Evolutionary conservation across 1,139 yeast genomes (phyloP).

Genomic region (Arxiozyma slooffiae): DNA sequence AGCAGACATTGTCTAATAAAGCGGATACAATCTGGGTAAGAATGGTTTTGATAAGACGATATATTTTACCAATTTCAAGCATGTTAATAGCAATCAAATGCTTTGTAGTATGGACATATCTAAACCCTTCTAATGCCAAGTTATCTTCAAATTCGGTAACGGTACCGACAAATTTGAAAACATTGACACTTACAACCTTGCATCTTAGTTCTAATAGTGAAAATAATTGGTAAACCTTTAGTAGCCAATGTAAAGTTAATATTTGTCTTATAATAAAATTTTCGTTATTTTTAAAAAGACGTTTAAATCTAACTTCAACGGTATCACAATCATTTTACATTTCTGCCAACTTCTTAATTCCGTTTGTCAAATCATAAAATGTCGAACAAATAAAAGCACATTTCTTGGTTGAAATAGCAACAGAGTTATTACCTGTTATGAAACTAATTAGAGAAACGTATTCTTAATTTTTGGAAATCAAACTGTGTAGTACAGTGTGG

Average conservation of each 20-base stretch:
- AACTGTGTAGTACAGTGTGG: conserved; percentile 52
- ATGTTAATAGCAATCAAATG: conserved; percentile 81
- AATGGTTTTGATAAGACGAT: conserved; percentile 63
- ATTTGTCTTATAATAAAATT: conserved; percentile 65
- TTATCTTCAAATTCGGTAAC: conserved; percentile 63
- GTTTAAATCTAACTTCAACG: conserved; percentile 74
- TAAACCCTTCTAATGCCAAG: conserved; percentile 58
- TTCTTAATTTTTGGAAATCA: conserved; percentile 51
- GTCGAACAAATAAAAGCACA: conserved; percentile 71
- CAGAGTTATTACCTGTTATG: conserved; percentile 50
- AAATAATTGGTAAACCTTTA: conserved; percentile 61
- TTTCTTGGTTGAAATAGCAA: conserved; percentile 41
- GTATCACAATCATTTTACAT: conserved; percentile 66
- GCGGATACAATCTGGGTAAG: conserved; percentile 80
- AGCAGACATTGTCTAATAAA: conserved; percentile 49
- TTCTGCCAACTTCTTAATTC: conserved; percentile 40
- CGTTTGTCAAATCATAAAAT: conserved; percentile 43
- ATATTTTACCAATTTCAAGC: conserved; percentile 66
- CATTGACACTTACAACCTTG: conserved; percentile 78
- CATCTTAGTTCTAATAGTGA: conserved; percentile 63
- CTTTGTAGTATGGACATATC: conserved; percentile 39
- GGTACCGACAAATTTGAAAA: conserved; percentile 74
- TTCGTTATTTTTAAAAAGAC: conserved; percentile 42
- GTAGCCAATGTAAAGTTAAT: conserved; percentile 54
- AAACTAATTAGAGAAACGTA: conserved; percentile 49